A percentile compares a stretch with the other conserved stretches of the same genome.
Conservation (phyloP, 768 basidiomycete genomes). For the Suillus alpinus region DNA sequence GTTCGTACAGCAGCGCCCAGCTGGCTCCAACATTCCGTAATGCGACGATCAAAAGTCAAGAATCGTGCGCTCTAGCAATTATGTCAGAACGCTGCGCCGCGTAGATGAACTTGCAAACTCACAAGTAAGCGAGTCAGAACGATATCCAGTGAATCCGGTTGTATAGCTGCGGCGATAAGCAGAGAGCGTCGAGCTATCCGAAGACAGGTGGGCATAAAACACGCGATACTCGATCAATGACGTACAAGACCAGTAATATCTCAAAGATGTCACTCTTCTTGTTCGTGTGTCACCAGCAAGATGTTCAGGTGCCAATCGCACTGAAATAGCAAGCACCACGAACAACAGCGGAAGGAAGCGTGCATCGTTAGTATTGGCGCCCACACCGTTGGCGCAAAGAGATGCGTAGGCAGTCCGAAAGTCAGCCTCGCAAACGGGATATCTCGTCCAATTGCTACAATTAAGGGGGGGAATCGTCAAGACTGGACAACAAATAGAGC, state of each 20-base stretch:
- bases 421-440: conserved; percentile 83
- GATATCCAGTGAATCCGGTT: conserved; percentile 88
- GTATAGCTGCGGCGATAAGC: conserved; percentile 89
- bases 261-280: conserved; percentile 74
- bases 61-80: conserved; percentile 62
- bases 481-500: conserved; percentile 1
- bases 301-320: conserved; percentile 79
- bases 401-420: conserved; percentile 74
- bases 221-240: conserved; percentile 15
- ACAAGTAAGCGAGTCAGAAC: conserved; percentile 88
- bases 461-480: conserved; percentile 7
- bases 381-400: conserved; percentile 57
- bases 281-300: conserved; percentile 78
- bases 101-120: conserved; percentile 10
- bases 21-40: conserved; percentile 96
- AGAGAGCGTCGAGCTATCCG: conserved; percentile 76
- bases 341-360: conserved; percentile 91
- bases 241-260: conserved; percentile 96
- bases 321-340: conserved; percentile 86
- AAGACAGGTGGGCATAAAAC: conserved; percentile 16
- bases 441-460: conserved; percentile 86
- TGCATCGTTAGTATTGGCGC: conserved; percentile 70
- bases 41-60: conserved; percentile 70
- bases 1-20: conserved; percentile 90
- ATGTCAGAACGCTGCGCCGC: not conserved